Conservation (phyloP, 75 land plant genomes). For the Selaginella moellendorffii region DNA sequence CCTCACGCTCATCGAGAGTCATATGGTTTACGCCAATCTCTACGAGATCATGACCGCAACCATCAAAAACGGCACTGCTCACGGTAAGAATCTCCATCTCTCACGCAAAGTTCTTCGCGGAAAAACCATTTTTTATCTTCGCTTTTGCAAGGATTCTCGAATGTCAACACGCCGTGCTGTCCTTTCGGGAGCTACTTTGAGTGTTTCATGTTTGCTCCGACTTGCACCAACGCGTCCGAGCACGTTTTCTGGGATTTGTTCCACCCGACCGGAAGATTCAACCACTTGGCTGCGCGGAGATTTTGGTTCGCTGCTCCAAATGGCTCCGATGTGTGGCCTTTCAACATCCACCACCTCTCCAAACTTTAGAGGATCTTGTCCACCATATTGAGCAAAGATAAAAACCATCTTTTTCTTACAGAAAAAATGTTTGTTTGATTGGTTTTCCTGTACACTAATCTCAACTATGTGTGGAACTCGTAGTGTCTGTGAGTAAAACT, state of each 20-base stretch:
- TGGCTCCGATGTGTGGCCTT: background rate
- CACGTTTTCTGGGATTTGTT: slow-evolving; percentile 7
- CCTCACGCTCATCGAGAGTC: background rate
- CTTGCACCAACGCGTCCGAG: background rate
- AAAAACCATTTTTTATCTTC: too few relatives aligned
- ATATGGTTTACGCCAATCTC: background rate
- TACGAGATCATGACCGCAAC: background rate
- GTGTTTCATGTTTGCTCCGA: slow-evolving; percentile 1
- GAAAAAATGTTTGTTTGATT: too few relatives aligned
- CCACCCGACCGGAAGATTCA: slow-evolving; percentile 3
- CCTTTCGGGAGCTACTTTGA: background rate
- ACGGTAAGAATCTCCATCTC: slow-evolving; percentile 3
- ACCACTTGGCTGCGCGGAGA: background rate
- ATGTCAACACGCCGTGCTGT: slow-evolving; percentile 6
- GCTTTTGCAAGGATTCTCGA: slow-evolving; percentile 6
- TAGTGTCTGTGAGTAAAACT: too few relatives aligned
- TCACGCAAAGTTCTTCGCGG: too few relatives aligned
- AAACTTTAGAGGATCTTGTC: too few relatives aligned
- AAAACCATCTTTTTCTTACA: too few relatives aligned
- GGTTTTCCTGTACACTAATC: too few relatives aligned
- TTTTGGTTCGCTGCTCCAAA: background rate
- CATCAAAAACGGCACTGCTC: background rate
- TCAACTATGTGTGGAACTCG: too few relatives aligned
- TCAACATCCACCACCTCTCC: background rate
- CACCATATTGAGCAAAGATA: too few relatives aligned